phyloP scores from a whole-genome alignment of 2,329 filamentous ascomycete species.

The Pyrenochaeta sp. region DNA sequence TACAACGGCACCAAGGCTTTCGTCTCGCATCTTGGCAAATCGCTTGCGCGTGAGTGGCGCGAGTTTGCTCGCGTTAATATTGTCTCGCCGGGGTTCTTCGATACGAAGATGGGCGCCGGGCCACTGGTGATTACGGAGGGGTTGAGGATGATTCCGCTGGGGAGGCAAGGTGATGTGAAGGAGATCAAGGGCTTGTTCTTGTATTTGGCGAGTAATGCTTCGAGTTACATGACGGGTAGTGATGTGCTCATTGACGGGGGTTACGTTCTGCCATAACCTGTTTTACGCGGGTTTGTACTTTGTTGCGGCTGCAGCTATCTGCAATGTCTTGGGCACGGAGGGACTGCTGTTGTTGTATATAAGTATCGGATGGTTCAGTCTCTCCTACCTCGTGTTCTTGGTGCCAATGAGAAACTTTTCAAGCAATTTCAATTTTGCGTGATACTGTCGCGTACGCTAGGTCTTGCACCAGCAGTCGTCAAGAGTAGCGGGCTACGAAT shows the following conservation, averaged over 20 bases:
- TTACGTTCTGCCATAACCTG: constrained; percentile 60
- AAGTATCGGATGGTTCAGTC: too few relatives aligned
- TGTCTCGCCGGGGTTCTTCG: constrained; percentile 72
- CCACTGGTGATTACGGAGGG: constrained; percentile 68
- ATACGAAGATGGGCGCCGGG: constrained; percentile 70
- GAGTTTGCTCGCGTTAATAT: constrained; percentile 72
- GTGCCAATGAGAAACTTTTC: too few relatives aligned
- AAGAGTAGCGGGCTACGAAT: too few relatives aligned
- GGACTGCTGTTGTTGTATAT: too few relatives aligned
- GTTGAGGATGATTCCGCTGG: constrained; percentile 79
- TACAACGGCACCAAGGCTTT: constrained; percentile 65
- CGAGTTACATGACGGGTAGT: constrained; percentile 78
- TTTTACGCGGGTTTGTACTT: too few relatives aligned
- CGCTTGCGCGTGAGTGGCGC: constrained; percentile 71
- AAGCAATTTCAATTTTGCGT: too few relatives aligned
- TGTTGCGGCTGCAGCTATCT: too few relatives aligned
- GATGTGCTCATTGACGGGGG: constrained; percentile 80
- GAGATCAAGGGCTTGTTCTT: constrained; percentile 85
- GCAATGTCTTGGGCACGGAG: too few relatives aligned
- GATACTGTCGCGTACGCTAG: too few relatives aligned
- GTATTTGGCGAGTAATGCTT: constrained; percentile 81
- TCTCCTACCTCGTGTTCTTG: too few relatives aligned
- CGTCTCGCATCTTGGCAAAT: constrained; percentile 68
- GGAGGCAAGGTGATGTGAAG: constrained; percentile 72
- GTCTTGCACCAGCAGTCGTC: too few relatives aligned